Conservation (phyloP, 225 moss, liverwort and hornwort species). For the Pseudisothecium myosuroides region DNA sequence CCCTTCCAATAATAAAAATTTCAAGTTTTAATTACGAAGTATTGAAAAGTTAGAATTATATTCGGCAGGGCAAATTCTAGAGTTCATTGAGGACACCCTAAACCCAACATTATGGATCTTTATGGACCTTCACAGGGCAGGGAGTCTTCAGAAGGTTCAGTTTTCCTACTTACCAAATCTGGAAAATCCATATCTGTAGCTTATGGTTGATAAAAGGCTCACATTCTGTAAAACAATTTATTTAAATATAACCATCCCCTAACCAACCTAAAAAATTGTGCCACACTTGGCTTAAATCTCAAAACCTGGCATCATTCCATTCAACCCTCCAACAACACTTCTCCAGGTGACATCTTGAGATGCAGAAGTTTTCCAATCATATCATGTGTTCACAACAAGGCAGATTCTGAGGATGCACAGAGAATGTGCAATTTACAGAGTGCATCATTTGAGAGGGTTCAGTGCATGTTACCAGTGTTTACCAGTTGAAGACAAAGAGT, state of each 20-base stretch:
- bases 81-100: neutral
- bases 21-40: neutral
- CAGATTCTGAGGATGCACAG: neutral
- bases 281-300: neutral
- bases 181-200: too few relatives aligned
- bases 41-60: neutral
- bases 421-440: neutral
- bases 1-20: neutral
- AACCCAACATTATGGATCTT: neutral
- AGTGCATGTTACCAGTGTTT: neutral
- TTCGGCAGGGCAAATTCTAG: fast-evolving
- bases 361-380: neutral
- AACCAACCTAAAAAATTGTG: neutral
- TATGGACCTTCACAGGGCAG: neutral
- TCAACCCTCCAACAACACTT: neutral
- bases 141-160: neutral
- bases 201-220: neutral
- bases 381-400: neutral
- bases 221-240: too few relatives aligned
- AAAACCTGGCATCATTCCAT: neutral
- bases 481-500: neutral
- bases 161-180: neutral
- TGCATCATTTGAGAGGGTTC: neutral
- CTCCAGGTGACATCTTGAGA: neutral
- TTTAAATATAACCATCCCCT: too few relatives aligned